These are phyloP conservation scores for Ceratopteris richardii DNA, from an alignment of 75 land plant species.

Conservation along the genomic window DNA sequence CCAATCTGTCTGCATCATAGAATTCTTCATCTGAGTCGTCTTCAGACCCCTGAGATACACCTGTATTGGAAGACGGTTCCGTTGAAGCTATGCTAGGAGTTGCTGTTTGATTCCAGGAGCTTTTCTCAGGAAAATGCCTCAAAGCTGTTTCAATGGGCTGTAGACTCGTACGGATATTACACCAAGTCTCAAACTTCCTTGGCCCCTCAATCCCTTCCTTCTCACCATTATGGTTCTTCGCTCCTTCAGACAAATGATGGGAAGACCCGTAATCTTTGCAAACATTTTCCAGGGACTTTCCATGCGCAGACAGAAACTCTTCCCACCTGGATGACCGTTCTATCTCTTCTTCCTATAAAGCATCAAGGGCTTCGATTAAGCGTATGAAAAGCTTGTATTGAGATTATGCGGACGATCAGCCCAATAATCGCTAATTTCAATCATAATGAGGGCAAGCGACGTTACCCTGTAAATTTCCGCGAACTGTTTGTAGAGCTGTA, in stretches of 20 bases:
- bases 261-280: conserved; percentile 4
- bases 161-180: conserved; percentile 60
- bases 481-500: conserved; percentile 70
- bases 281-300: conserved; percentile 16
- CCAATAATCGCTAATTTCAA: no score
- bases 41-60: conserved; percentile 13
- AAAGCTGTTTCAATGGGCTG: conserved; percentile 61
- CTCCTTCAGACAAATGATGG: conserved; percentile 5
- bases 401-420: no score
- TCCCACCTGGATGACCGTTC: conserved; percentile 91
- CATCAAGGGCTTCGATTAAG: no score
- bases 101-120: background rate
- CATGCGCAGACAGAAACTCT: conserved; percentile 46
- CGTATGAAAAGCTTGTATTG: no score
- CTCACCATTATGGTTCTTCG: conserved; percentile 2
- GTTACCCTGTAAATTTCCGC: conserved; percentile 78
- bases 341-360: conserved; percentile 78
- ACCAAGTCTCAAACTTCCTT: conserved; percentile 45
- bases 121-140: conserved; percentile 46
- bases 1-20: background rate
- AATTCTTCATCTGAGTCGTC: background rate
- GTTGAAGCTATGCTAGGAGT: conserved; percentile 36
- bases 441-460: no score
- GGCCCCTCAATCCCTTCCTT: background rate
- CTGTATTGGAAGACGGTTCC: conserved; percentile 35